Base-by-base conservation (phyloP, 1,284 basidiomycete genomes). In the Sanguinoderma infundibulare region DNA sequence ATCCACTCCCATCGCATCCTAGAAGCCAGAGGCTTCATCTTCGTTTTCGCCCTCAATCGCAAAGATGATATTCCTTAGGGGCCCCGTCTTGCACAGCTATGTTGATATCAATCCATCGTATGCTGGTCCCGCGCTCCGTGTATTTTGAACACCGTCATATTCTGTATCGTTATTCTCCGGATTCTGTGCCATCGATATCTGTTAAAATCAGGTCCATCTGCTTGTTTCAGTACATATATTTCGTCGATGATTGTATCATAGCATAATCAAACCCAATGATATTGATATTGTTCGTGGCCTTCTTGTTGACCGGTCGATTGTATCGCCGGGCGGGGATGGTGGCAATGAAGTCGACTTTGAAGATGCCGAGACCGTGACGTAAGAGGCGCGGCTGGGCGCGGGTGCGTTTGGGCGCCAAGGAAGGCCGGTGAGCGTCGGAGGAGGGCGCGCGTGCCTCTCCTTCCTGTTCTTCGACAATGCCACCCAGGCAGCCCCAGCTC, bases 401-500 rank as follows among this genome's bases (percentile, higher is more conserved):
- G 46, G 61, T 59, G 62, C 28, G 54, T 56, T 34, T 17, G 32
- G 32, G 57, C 57, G 57, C 51, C 53, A 51, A 26, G 40, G 32
- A 26, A 51, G 40, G 15, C 14, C 42, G 42, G 24, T 28, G 22
- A 46, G 42, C 24, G 34, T 44, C 49, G 50, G 40, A 32, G 15
- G 36, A n/a, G 32, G 24, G 15, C n/a, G n/a, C 42, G 40, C 44
- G 58, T 44, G 42, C 32, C 39, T 30, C 17, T 47, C 52, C 36
- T 55, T 56, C 50, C 22, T 38, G 34, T 35, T 36, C 47, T 44
- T 32, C 56, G 24, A 52, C 56, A 53, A 85, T 85, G 84, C 70
- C 85, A 59, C 77, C 83, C 35, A 81, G 80, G 69, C 78, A 78
- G 65, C 86, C 86, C 60, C 73, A 71, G 56, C 79, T 91, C 24